Evolutionary conservation across 192 early-diverging fungal species (phyloP).

Genomic region (Coemansia sp.): DNA sequence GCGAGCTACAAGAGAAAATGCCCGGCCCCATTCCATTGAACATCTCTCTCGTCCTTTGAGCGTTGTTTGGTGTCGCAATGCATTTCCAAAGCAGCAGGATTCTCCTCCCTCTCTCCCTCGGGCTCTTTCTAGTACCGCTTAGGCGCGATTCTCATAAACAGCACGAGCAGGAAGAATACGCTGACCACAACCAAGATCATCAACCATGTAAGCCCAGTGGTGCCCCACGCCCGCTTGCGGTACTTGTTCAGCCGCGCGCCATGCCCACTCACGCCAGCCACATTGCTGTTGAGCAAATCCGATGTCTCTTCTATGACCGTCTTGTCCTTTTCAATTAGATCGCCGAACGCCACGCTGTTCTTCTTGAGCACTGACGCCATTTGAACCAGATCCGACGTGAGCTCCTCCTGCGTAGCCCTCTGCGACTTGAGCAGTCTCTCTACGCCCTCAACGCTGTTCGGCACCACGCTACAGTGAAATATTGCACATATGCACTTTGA

Average conservation of each 20-base stretch:
- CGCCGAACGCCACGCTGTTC: slow-evolving; percentile 51
- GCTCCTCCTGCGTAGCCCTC: slow-evolving; percentile 46
- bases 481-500: neutral
- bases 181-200: slow-evolving; percentile 42
- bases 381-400: slow-evolving; percentile 43
- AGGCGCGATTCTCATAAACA: slow-evolving; percentile 57
- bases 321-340: slow-evolving; percentile 48
- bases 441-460: slow-evolving; percentile 36
- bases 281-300: slow-evolving; percentile 33
- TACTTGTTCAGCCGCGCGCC: slow-evolving; percentile 43
- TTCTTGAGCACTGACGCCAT: slow-evolving; percentile 50
- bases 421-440: slow-evolving; percentile 51
- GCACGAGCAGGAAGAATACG: slow-evolving; percentile 51
- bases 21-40: too few relatives aligned
- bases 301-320: slow-evolving; percentile 38
- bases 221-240: slow-evolving; percentile 57
- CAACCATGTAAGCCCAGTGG: slow-evolving; percentile 54
- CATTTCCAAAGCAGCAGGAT: neutral
- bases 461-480: slow-evolving; percentile 28
- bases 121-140: slow-evolving; percentile 48
- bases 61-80: neutral
- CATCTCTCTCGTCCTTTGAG: too few relatives aligned
- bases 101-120: too few relatives aligned
- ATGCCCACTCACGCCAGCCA: slow-evolving; percentile 35
- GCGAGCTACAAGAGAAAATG: too few relatives aligned